Base-by-base conservation (phyloP, 1,284 basidiomycete species). In the Takashimella tepidaria region DNA sequence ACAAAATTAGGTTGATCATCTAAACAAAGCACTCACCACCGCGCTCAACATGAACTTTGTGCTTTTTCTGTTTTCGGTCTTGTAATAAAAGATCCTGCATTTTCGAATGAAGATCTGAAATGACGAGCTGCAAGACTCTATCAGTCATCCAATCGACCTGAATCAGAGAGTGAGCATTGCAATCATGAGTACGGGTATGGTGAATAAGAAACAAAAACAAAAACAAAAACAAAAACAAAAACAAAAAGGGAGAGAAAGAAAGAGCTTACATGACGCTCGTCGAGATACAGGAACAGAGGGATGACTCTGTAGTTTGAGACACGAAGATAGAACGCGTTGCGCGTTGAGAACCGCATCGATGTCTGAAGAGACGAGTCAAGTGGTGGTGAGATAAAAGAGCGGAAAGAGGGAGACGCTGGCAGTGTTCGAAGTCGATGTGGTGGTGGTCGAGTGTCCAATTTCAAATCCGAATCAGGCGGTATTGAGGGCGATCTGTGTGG, bases 91-190 rank as follows among this genome's bases (percentile, higher is more conserved):
- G 54, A 11, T 64, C 60, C 21, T 59, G 45, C 56, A 68, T 63
- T 40, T 68, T 67, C 11, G 59, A 45, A 52, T 74, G 64, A 31
- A 74, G 49, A 24, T 61, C 62, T 11, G 49, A 61, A 16, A 74
- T 74, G 41, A 74, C 72, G 3, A 64, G 59, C 48, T 73, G 66
- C 1, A 74, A 58, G 3, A 69, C 63, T 3, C 45, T 45, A 37
- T 72, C 67, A 24, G 58, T 58, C 70, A 74, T 74, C 72, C 72
- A 74, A 55, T 73, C 67, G 23, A 70, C 66, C 67, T 69, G 44
- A 4, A 24, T 12, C 26, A n/a, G n/a, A n/a, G n/a, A n/a, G n/a
- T n/a, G n/a, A n/a, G n/a, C n/a, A n/a, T n/a, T n/a, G n/a, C n/a
- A n/a, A n/a, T n/a, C n/a, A n/a, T n/a, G n/a, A n/a, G n/a, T n/a